Conservation (phyloP, 2,329 filamentous ascomycete species). For the Apiospora kogelbergensis region DNA sequence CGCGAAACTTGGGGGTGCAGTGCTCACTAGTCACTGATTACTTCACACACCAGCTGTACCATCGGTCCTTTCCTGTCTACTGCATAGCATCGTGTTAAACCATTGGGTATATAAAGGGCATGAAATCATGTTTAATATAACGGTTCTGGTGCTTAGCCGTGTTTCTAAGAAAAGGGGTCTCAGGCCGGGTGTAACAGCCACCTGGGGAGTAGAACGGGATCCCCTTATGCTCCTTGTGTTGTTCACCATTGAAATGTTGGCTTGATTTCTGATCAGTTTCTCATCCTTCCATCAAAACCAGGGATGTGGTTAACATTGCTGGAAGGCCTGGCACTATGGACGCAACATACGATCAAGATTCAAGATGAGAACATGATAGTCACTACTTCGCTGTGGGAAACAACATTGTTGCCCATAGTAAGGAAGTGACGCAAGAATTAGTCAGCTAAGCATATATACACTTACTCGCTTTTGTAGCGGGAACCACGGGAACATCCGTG, state of each 20-base stretch:
- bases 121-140: too few species aligned
- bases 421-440: background rate
- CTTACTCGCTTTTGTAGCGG: background rate
- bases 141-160: background rate
- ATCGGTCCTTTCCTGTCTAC: background rate
- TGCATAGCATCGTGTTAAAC: background rate
- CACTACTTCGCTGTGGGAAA: background rate
- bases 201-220: background rate
- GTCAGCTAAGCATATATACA: background rate
- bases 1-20: background rate
- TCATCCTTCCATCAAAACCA: background rate
- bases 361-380: background rate
- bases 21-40: background rate
- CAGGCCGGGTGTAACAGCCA: background rate
- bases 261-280: background rate
- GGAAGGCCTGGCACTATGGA: background rate
- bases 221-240: background rate
- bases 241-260: background rate
- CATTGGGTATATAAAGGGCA: background rate
- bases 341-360: background rate
- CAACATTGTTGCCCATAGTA: background rate
- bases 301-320: background rate
- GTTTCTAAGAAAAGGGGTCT: background rate
- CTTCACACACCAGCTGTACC: background rate
- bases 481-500: background rate